Evolutionary conservation across 2,329 filamentous ascomycete genomes (phyloP).

Genomic region (Neopestalotiopsis rosae): DNA sequence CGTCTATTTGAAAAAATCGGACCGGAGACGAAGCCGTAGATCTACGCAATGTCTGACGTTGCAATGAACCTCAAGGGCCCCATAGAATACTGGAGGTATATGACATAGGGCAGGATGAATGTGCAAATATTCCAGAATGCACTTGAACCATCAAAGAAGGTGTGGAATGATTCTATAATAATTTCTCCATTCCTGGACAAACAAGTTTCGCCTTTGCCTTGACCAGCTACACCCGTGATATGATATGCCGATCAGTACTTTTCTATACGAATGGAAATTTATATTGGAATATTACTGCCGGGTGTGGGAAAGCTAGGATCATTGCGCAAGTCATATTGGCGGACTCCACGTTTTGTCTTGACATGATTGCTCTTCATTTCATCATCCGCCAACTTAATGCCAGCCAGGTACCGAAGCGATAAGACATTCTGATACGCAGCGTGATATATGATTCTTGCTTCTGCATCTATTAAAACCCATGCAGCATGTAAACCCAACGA

Average conservation of each 20-base stretch:
- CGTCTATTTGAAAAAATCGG: background rate
- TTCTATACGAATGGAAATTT: background rate
- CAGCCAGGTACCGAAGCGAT: background rate
- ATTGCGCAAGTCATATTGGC: background rate
- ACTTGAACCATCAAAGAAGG: background rate
- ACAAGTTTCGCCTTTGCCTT: background rate
- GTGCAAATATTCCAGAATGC: background rate
- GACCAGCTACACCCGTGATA: background rate
- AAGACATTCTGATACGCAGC: background rate
- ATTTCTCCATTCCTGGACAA: background rate
- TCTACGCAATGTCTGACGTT: conserved; percentile 1
- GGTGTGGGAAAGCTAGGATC: background rate
- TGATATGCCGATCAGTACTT: background rate
- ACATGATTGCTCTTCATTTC: background rate
- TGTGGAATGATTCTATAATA: background rate
- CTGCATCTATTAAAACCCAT: background rate
- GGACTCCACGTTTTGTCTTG: background rate
- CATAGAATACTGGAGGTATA: background rate
- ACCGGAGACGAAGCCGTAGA: background rate
- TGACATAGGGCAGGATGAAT: background rate
- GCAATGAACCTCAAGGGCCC: background rate
- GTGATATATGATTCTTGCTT: background rate
- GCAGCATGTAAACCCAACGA: background rate
- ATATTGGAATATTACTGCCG: background rate
- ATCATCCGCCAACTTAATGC: background rate